These are phyloP conservation scores for Gigaspora rosea DNA, from an alignment of 192 early-diverging fungal genomes.

Conservation along the genomic window DNA sequence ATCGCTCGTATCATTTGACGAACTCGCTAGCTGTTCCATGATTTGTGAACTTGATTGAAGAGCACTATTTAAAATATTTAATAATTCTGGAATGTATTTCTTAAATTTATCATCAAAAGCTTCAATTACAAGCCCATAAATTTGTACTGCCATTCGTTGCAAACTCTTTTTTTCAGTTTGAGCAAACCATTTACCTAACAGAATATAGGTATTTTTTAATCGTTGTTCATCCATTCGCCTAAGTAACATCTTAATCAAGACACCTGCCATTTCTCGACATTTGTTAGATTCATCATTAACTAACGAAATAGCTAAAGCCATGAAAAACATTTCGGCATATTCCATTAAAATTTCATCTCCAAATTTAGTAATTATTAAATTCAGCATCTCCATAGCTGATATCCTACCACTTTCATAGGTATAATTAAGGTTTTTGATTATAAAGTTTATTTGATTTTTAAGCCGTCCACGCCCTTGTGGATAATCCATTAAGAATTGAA, in stretches of 20 bases:
- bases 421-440: constrained; percentile 90
- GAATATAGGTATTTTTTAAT: constrained; percentile 61
- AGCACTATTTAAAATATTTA: constrained; percentile 54
- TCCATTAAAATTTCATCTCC: constrained; percentile 72
- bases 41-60: constrained; percentile 47
- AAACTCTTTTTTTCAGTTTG: constrained; percentile 62
- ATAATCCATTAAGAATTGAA: constrained; percentile 95
- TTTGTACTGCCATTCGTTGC: constrained; percentile 79
- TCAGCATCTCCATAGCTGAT: constrained; percentile 87
- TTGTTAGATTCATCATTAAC: constrained; percentile 92
- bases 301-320: constrained; percentile 81
- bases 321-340: constrained; percentile 80
- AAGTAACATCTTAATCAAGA: constrained; percentile 70
- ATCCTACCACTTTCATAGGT: constrained; percentile 89
- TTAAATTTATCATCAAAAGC: constrained; percentile 66
- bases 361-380: constrained; percentile 79
- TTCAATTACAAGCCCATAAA: constrained; percentile 83
- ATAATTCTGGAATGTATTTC: constrained; percentile 51
- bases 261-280: constrained; percentile 86
- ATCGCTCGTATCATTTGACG: constrained; percentile 29
- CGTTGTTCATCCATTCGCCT: constrained; percentile 60
- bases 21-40: constrained; percentile 47
- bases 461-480: constrained; percentile 85
- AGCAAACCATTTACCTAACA: constrained; percentile 80
- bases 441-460: constrained; percentile 81